phyloP scores from a whole-genome alignment of 768 basidiomycete genomes.

The Termitomyces sp. region DNA sequence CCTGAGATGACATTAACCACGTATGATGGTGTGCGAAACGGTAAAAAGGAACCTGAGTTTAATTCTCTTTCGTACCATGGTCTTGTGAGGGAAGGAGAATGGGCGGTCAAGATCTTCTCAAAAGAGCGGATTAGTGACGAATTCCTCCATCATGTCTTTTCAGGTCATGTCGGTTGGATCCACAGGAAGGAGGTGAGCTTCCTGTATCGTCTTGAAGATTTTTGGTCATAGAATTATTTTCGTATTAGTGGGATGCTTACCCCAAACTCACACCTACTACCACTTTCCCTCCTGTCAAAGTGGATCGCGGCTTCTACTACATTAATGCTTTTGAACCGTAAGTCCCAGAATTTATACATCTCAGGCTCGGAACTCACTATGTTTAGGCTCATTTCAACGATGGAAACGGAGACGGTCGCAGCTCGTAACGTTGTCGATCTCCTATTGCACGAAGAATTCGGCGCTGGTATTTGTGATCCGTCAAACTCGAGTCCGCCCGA shows the following conservation, averaged over 20 bases:
- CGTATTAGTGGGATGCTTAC: slow-evolving; percentile 72
- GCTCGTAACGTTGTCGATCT: slow-evolving; percentile 82
- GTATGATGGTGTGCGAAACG: slow-evolving; percentile 51
- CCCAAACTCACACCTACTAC: slow-evolving; percentile 66
- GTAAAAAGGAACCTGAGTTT: slow-evolving; percentile 69
- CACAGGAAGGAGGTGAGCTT: slow-evolving; percentile 65
- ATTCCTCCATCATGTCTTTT: slow-evolving; percentile 66
- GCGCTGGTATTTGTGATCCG: slow-evolving; percentile 61
- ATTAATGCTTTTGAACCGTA: slow-evolving; percentile 91
- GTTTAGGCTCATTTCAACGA: slow-evolving; percentile 76
- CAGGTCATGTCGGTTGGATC: slow-evolving; percentile 73
- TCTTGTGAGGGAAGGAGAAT: slow-evolving; percentile 48
- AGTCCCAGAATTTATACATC: slow-evolving; percentile 24
- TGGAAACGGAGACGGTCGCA: slow-evolving; percentile 90
- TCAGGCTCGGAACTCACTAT: slow-evolving; percentile 1
- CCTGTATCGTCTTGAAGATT: background rate
- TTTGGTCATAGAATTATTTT: background rate
- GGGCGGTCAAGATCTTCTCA: slow-evolving; percentile 89
- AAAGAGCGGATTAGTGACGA: slow-evolving; percentile 58
- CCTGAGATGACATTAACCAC: slow-evolving; percentile 76
- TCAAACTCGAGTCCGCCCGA: slow-evolving; percentile 16
- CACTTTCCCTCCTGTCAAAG: slow-evolving; percentile 72
- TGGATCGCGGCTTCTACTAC: slow-evolving; percentile 81
- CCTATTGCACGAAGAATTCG: slow-evolving; percentile 70
- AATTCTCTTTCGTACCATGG: slow-evolving; percentile 85